Evolutionary conservation across 2,329 filamentous ascomycete species (phyloP).

Genomic region (Ophiostoma sp.): DNA sequence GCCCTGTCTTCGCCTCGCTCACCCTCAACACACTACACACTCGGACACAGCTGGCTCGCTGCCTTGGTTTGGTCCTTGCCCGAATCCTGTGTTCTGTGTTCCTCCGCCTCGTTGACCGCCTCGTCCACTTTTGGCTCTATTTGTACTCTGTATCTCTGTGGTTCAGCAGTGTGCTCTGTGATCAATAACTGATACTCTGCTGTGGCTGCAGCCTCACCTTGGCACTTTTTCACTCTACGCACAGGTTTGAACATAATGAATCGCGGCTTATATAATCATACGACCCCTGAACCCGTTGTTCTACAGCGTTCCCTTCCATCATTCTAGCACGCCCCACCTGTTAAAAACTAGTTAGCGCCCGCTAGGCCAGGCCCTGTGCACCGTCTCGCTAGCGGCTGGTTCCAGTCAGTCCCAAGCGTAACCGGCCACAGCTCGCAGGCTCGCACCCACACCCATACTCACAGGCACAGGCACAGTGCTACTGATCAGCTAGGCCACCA

Average conservation of each 20-base stretch:
- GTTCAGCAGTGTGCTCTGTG: background rate
- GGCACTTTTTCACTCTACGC: background rate
- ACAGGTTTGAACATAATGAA: too few species aligned
- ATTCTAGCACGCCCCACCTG: constrained; percentile 2
- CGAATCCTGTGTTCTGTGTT: background rate
- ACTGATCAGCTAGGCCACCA: background rate
- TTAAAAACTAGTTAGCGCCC: constrained; percentile 5
- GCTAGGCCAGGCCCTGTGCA: constrained; percentile 7
- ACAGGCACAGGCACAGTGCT: background rate
- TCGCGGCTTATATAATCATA: background rate
- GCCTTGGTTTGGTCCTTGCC: background rate
- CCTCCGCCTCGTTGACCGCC: background rate
- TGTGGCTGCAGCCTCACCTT: constrained; percentile 8
- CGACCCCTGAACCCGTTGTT: constrained; percentile 5
- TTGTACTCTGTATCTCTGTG: background rate
- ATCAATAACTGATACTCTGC: background rate
- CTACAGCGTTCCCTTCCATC: background rate
- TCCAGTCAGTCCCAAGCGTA: constrained; percentile 1
- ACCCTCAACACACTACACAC: background rate
- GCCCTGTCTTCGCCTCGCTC: constrained; percentile 9
- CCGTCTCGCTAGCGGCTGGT: constrained; percentile 9
- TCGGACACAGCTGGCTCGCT: background rate
- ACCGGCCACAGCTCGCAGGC: background rate
- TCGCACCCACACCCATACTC: background rate
- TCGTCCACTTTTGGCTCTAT: background rate